Evolutionary conservation across 768 basidiomycete species (phyloP).

Genomic region (Suillus tomentosus): DNA sequence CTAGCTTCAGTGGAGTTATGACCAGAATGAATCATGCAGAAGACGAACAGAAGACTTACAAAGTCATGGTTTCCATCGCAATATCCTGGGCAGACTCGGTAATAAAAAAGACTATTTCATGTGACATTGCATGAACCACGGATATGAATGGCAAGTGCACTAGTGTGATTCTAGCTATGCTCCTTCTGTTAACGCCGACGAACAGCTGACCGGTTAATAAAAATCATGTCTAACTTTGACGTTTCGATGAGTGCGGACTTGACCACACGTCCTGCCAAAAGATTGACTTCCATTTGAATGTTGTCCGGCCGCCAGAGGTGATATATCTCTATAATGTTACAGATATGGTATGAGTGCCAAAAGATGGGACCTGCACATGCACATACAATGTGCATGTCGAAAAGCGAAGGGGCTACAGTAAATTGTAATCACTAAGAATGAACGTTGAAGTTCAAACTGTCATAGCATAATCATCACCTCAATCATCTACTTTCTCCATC

Average conservation of each 20-base stretch:
- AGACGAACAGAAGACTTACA: background rate
- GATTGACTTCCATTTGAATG: too few species aligned
- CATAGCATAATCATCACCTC: background rate
- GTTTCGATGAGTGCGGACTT: background rate
- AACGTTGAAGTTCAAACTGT: too few species aligned
- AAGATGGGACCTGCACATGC: background rate
- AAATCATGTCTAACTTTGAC: background rate
- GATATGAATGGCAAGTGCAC: background rate
- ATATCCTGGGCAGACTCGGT: background rate
- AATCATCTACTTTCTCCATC: conserved; percentile 14
- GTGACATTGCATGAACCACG: background rate
- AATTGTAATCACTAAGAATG: background rate
- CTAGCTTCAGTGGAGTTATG: background rate
- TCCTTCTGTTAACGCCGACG: background rate
- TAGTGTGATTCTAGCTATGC: background rate
- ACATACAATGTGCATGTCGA: background rate
- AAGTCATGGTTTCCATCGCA: background rate
- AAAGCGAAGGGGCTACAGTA: background rate
- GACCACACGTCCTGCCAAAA: background rate
- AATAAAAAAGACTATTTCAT: background rate
- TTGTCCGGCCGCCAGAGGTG: background rate
- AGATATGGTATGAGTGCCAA: background rate
- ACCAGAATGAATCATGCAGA: background rate
- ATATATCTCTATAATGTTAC: background rate
- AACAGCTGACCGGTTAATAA: background rate